A percentile compares a stretch with the other conserved stretches of the same genome.
phyloP scores from a whole-genome alignment of 805 yeast species.

The Cyberlindnera mycetangii region DNA sequence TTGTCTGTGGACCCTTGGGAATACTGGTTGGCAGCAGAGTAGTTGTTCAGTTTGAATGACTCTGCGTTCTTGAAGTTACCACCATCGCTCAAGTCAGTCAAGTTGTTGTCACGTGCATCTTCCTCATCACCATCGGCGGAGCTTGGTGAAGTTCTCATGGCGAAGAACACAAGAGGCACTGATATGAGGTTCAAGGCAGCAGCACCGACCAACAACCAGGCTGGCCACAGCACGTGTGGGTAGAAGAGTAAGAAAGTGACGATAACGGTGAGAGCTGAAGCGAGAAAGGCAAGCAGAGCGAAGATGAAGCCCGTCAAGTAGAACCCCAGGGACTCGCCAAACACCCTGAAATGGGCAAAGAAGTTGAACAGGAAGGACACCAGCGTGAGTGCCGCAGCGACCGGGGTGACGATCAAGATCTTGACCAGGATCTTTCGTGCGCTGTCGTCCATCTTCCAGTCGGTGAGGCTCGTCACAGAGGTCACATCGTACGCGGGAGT shows the following conservation, averaged over 20 bases:
- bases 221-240: conserved; percentile 68
- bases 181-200: conserved; percentile 54
- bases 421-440: conserved; percentile 53
- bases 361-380: conserved; percentile 38
- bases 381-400: conserved; percentile 63
- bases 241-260: conserved; percentile 54
- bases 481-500: conserved; percentile 41
- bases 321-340: conserved; percentile 27
- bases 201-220: conserved; percentile 69
- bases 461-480: conserved; percentile 28
- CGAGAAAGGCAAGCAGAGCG: conserved; percentile 47
- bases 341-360: conserved; percentile 31
- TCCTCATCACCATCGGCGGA: conserved; percentile 13
- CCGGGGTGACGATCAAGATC: conserved; percentile 57
- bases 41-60: conserved; percentile 15
- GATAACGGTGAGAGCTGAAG: conserved; percentile 53
- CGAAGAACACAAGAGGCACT: conserved; percentile 46
- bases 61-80: conserved; percentile 17
- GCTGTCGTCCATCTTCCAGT: conserved; percentile 47
- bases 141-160: conserved; percentile 25
- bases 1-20: conserved; percentile 16
- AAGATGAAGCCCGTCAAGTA: conserved; percentile 45
- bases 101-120: conserved; percentile 16
- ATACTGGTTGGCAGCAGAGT: conserved; percentile 8
- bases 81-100: conserved; percentile 28